A percentile compares a stretch with the other conserved stretches of the same genome.
Conservation (phyloP, 495 filamentous ascomycete species). For the Filosporella fistucella region DNA sequence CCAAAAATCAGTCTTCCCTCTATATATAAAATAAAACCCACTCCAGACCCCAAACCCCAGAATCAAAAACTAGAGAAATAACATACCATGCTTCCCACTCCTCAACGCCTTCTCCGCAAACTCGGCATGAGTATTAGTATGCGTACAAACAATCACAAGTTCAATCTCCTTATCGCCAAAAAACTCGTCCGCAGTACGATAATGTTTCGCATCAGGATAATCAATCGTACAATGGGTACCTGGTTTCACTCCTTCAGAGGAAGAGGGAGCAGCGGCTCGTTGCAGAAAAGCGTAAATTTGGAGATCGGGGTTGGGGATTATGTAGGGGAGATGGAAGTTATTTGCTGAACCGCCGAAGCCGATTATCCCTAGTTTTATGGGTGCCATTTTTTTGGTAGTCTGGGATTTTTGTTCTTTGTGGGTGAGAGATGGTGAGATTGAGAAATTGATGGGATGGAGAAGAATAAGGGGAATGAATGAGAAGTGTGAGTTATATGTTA, state of each 20-base stretch:
- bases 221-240: conserved; percentile 32
- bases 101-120: conserved; percentile 57
- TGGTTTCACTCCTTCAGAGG: conserved; percentile 2
- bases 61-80: conserved; percentile 4
- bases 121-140: conserved; percentile 55
- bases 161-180: conserved; percentile 54
- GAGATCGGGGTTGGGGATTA: conserved; percentile 53
- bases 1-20: too few species aligned
- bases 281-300: conserved; percentile 48
- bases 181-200: conserved; percentile 49
- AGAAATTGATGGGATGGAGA: too few species aligned
- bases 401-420: too few species aligned
- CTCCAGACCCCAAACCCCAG: too few species aligned
- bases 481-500: too few species aligned
- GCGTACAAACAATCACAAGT: conserved; percentile 60
- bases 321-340: conserved; percentile 70
- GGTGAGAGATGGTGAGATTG: too few species aligned
- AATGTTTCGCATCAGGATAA: conserved; percentile 31
- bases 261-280: conserved; percentile 24
- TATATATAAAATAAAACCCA: too few species aligned
- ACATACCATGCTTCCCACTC: conserved; percentile 62
- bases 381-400: conserved; percentile 7
- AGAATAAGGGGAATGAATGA: too few species aligned
- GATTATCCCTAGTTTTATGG: conserved; percentile 31
- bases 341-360: conserved; percentile 61